These are phyloP conservation scores for Leucosporidium yakuticum DNA, from an alignment of 768 basidiomycete genomes.

Conservation along the genomic window DNA sequence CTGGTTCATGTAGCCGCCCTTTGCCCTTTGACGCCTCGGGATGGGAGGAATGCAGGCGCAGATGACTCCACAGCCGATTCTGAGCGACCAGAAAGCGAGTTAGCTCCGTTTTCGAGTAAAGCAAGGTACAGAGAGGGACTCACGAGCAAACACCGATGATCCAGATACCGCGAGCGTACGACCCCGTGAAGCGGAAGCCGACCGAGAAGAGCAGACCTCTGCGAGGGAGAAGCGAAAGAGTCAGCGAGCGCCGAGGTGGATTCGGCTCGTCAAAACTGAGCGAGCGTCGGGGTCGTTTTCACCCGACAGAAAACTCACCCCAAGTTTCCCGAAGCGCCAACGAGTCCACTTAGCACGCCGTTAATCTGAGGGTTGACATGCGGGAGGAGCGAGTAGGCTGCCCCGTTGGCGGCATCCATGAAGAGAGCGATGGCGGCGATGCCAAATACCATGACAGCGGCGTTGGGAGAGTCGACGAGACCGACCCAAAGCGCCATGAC, in stretches of 20 bases:
- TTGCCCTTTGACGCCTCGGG: too few species aligned
- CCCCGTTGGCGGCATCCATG: conserved; percentile 4
- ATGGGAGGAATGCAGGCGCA: too few species aligned
- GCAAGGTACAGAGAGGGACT: too few species aligned
- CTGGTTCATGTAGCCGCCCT: too few species aligned
- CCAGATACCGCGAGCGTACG: not conserved
- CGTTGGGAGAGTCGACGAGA: too few species aligned
- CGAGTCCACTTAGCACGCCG: conserved; percentile 47
- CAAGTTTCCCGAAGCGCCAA: conserved; percentile 47
- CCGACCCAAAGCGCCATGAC: too few species aligned
- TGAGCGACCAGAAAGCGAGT: too few species aligned
- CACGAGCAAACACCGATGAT: not conserved
- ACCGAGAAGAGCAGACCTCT: not conserved
- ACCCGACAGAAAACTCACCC: conserved; percentile 38
- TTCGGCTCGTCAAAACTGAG: too few species aligned
- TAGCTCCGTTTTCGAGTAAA: too few species aligned
- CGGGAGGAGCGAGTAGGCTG: conserved; percentile 46
- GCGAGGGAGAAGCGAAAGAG: too few species aligned
- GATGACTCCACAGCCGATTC: too few species aligned
- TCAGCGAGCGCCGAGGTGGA: not conserved
- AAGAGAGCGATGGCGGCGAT: not conserved
- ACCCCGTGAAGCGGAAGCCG: not conserved
- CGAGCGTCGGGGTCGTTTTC: too few species aligned
- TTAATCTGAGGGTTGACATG: conserved; percentile 51
- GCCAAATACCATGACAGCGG: not conserved